A percentile compares a stretch with the other conserved stretches of the same genome.
Conservation (phyloP, 345 rosid species). For the Euphorbia pulcherrima region DNA sequence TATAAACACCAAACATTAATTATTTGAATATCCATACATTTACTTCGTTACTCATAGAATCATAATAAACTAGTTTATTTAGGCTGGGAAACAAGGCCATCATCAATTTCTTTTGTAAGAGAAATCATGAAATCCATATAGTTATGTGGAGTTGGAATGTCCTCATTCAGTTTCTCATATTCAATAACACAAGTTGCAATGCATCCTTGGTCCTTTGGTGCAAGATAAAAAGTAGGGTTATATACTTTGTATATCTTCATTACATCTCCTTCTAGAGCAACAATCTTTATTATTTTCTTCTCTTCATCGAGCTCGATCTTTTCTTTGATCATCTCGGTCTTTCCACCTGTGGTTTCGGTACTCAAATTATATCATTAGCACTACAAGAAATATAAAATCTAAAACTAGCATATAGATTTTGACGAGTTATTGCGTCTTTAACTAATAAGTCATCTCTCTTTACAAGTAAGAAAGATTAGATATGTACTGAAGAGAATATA, state of each 20-base stretch:
- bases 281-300: conserved; percentile 12
- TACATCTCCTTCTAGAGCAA: conserved; percentile 33
- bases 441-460: too few relatives aligned
- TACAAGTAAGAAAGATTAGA: too few relatives aligned
- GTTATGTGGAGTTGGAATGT: conserved; percentile 19
- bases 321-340: conserved; percentile 26
- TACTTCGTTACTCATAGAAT: too few relatives aligned
- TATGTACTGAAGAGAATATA: too few relatives aligned
- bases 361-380: not conserved
- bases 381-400: not conserved
- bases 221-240: not conserved
- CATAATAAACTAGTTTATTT: not conserved
- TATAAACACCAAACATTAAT: not conserved
- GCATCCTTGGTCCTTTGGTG: not conserved
- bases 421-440: too few relatives aligned
- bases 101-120: conserved; percentile 19
- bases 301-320: conserved; percentile 23
- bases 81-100: not conserved
- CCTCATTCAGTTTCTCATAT: conserved; percentile 28
- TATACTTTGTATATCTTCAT: conserved; percentile 29
- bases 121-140: conserved; percentile 18
- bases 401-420: not conserved
- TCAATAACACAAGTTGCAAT: conserved; percentile 11
- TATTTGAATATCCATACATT: not conserved
- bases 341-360: conserved; percentile 28